phyloP scores from a whole-genome alignment of 352 stramenopile species.

The Achlya hypogyna region DNA sequence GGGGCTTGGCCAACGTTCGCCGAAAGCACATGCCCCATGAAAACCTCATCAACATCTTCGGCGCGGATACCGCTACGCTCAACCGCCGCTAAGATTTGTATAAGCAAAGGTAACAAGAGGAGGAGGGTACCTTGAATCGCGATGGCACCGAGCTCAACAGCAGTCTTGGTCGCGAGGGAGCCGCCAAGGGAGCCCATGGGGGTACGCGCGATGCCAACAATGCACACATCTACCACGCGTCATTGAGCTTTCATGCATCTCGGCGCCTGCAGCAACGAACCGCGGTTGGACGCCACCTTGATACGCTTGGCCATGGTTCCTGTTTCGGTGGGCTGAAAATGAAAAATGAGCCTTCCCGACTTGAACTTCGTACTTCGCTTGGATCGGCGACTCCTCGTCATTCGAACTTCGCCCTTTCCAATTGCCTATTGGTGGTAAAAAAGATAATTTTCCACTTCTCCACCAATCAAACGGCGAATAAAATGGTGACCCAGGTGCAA shows the following conservation, averaged over 20 bases:
- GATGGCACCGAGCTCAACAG: slow-evolving; percentile 87
- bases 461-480: background rate
- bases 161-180: slow-evolving; percentile 78
- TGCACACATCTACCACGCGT: slow-evolving; percentile 89
- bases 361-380: slow-evolving; percentile 12
- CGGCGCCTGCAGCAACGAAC: background rate
- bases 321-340: background rate
- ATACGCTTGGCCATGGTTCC: slow-evolving; percentile 4
- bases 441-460: background rate
- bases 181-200: slow-evolving; percentile 95
- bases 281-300: slow-evolving; percentile 4
- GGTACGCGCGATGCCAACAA: slow-evolving; percentile 92
- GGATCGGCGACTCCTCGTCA: background rate
- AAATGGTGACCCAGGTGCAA: background rate
- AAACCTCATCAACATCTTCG: slow-evolving; percentile 90
- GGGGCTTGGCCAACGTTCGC: slow-evolving; percentile 95
- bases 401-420: background rate
- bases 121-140: slow-evolving; percentile 65
- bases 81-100: slow-evolving; percentile 34
- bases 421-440: background rate
- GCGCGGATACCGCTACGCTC: slow-evolving; percentile 61
- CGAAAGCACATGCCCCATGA: slow-evolving; percentile 96
- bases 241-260: no score
- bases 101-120: background rate
- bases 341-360: slow-evolving; percentile 2